Base-by-base conservation (phyloP, 2,329 filamentous ascomycete genomes). In the Penicillium sp. region DNA sequence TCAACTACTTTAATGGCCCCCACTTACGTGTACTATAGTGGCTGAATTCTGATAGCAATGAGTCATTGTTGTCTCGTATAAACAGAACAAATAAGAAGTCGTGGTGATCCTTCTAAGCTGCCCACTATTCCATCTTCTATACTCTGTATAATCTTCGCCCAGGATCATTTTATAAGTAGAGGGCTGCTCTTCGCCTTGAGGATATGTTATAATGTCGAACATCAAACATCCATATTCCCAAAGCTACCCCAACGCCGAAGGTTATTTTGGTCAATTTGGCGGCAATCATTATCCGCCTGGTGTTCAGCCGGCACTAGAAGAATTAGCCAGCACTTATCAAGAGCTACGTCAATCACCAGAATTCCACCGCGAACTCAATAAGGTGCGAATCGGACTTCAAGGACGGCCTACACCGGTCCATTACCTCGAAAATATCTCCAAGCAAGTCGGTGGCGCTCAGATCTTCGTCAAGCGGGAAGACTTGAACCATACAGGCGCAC, bases 391-490 rank as follows among this genome's bases (percentile, higher is more conserved):
- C n/a, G 46, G 46, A 48, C 27, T 48, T 13, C 46, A 48, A 48
- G 46, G 46, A 9, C 46, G 46, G 16, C 46, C 46, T n/a, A 48
- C 46, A 16, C 26, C 46, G 21, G 29, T 48, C 9, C 26, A 31
- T 19, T 23, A 48, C 16, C 19, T 48, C 7, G 27, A 35, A 14
- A 48, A 48, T 13, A 48, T 48, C n/a, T 48, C 47, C 3, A 37
- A 49, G 10, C 47, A 49, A 23, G 47, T 39, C 19, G 42, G 57
- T 3, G 92, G 59, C 14, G 92, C 92, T 50, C 93, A 91, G 69
- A 95, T 96, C 78, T 97, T 92, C 88, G 80, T 97, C 64, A 97
- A 97, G 83, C 86, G 93, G 65, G 93, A 97, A 76, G 93, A 97
- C 73, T 80, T 96, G 58, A 96, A 96, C 77, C 92, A 97, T 73